Evolutionary conservation across 345 rosid species (phyloP).

Genomic region (Gossypium sturtianum): DNA sequence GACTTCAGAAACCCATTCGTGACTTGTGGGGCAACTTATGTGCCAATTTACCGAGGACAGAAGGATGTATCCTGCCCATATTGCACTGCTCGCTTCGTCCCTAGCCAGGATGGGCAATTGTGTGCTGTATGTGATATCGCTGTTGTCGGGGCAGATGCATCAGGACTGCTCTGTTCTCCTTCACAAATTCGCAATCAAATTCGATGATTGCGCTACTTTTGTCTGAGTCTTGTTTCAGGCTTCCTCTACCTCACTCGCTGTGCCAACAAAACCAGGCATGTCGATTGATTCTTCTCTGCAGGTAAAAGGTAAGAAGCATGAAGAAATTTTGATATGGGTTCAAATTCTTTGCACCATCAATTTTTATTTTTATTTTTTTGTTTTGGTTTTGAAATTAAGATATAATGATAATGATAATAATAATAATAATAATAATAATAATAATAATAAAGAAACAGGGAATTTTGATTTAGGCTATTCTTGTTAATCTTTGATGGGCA

Average conservation of each 20-base stretch:
- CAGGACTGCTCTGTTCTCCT: constrained; percentile 83
- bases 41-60: constrained; percentile 88
- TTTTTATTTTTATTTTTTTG: neutral
- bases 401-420: neutral
- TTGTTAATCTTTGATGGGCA: neutral
- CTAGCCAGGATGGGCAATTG: constrained; percentile 57
- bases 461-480: neutral
- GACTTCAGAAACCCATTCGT: constrained; percentile 94
- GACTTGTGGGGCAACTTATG: constrained; percentile 78
- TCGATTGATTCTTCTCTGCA: neutral
- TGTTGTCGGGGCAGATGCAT: constrained; percentile 86
- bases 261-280: neutral
- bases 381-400: neutral
- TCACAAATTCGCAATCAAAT: constrained; percentile 36
- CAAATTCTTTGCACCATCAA: neutral
- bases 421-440: neutral
- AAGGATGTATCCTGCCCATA: constrained; percentile 81
- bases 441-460: neutral
- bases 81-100: constrained; percentile 76
- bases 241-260: neutral
- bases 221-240: neutral
- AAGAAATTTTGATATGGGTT: neutral
- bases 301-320: neutral
- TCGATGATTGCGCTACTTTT: constrained; percentile 60
- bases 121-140: constrained; percentile 88